phyloP scores from a whole-genome alignment of 2,329 filamentous ascomycete species.

The Ascochyta pisi region DNA sequence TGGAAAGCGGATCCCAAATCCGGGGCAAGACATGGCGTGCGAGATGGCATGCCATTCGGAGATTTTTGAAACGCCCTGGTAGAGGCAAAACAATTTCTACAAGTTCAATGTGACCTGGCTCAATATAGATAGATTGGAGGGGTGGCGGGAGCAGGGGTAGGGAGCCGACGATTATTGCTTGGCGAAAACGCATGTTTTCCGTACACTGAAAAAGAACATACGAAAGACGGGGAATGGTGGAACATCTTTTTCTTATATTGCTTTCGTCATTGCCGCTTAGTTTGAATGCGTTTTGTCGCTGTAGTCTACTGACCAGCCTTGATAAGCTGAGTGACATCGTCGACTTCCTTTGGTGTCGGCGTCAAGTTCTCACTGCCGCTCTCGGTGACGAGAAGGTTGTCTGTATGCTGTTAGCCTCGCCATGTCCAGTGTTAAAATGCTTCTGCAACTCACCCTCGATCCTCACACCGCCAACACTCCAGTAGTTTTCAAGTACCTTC shows the following conservation, averaged over 20 bases:
- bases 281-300: neutral
- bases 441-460: constrained; percentile 67
- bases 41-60: neutral
- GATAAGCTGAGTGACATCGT: constrained; percentile 71
- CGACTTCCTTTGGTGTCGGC: constrained; percentile 73
- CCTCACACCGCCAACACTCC: constrained; percentile 83
- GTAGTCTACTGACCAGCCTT: constrained; percentile 25
- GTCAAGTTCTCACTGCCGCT: constrained; percentile 85
- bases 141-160: constrained; percentile 1
- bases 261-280: neutral
- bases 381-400: constrained; percentile 82
- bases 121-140: constrained; percentile 15
- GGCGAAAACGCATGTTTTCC: constrained; percentile 1
- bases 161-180: neutral
- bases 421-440: neutral
- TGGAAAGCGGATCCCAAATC: constrained; percentile 1
- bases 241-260: constrained; percentile 4
- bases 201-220: neutral
- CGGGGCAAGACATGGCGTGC: neutral
- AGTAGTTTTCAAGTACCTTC: constrained; percentile 71
- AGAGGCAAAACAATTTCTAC: neutral
- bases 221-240: constrained; percentile 4
- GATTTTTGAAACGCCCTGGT: neutral
- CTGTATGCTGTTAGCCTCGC: constrained; percentile 46
- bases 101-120: constrained; percentile 1